Percentiles rank a stretch among this genome's conserved stretches.
Conservation (phyloP, 2,329 filamentous ascomycete genomes). For the Fusarium compactum region DNA sequence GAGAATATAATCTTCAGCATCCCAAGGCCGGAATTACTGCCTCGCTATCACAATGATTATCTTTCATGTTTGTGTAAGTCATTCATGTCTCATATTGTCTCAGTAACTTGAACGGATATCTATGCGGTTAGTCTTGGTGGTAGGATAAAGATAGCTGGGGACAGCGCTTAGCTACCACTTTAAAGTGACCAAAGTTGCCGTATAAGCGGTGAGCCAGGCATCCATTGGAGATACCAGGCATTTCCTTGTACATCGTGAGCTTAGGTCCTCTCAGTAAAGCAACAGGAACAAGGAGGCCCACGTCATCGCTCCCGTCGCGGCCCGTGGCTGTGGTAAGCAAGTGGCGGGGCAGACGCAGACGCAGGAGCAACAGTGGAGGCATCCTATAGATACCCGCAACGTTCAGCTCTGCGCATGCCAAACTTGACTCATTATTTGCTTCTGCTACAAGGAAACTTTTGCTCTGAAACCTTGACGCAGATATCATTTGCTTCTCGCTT, state of each 20-base stretch:
- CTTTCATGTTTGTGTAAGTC: slow-evolving; percentile 16
- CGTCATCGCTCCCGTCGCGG: slow-evolving; percentile 47
- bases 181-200: not conserved
- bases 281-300: slow-evolving; percentile 26
- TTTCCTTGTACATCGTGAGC: not conserved
- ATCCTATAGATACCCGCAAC: slow-evolving; percentile 8
- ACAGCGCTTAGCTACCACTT: not conserved
- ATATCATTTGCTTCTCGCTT: not conserved
- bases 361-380: slow-evolving; percentile 8
- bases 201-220: slow-evolving; percentile 11
- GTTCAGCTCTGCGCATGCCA: slow-evolving; percentile 33
- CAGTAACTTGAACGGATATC: not conserved
- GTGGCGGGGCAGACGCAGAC: slow-evolving; percentile 37
- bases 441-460: not conserved
- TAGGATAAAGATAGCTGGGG: not conserved
- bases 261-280: not conserved
- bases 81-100: slow-evolving; percentile 9
- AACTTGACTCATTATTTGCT: slow-evolving; percentile 11
- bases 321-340: slow-evolving; percentile 37
- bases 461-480: not conserved
- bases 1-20: not conserved
- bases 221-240: not conserved
- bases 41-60: not conserved
- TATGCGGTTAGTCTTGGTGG: not conserved
- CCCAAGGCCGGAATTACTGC: not conserved